Evolutionary conservation across 257 asterid genomes (phyloP), one percentile per base, ranked within the genome.

Genomic region (Primulina huaijiensis): DNA sequence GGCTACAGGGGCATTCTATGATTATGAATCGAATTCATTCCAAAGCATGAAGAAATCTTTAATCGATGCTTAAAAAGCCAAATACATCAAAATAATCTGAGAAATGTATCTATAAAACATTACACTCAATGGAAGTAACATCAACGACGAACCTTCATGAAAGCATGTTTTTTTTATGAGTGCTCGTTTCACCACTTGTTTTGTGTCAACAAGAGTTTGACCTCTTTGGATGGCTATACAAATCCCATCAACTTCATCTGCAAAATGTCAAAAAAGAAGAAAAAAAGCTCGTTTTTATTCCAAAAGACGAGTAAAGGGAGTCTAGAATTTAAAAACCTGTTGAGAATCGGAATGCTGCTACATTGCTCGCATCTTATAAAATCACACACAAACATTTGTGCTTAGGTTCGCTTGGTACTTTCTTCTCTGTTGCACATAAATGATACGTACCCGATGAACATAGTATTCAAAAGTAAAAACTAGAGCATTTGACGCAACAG

Each of bases 361-460:
- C 57, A 14, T 17, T 50, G 57, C 8, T 50, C 17, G 57, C 57
- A 50, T 50, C 57, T 50, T 50, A 50, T 50, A 50, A 50, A 16
- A 50, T 50, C 57, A 50, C 57, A 50, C 57, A 50, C 57, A 50
- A 14, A 50, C 57, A 50, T 50, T 50, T 50, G 57, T 50, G 57
- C 20, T 16, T 50, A 50, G 57, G 21, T 50, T 14, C 20, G 21
- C 20, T 50, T 50, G 21, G 8, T 6, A 50, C 8, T 50, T 50
- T 50, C 57, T 50, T 50, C 57, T 4, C 57, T 50, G 57, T 16
- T 16, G 57, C 57, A 50, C 57, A 50, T 50, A 50, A 16, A 50
- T 50, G 55, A 43, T 43, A 14, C n/a, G 2, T 12, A 43, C 55
- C 55, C 55, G n/a, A 43, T 43, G n/a, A 43, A 43, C 17, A 14